Evolutionary conservation across 2,329 filamentous ascomycete species (phyloP), one percentile per base, ranked within the genome.

Genomic region (Aspergillus aculeatus): DNA sequence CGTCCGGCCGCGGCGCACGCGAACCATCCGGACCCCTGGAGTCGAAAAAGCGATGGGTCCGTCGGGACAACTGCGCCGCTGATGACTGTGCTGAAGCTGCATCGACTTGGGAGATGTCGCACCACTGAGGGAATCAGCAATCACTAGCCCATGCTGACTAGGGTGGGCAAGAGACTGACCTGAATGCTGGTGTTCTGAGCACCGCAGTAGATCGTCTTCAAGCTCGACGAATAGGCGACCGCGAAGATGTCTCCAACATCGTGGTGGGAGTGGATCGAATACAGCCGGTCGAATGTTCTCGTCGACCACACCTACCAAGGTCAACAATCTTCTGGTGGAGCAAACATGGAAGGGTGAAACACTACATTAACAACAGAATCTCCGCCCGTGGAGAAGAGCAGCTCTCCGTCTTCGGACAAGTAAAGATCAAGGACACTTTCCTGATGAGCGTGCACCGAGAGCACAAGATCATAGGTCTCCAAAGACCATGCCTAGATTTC

Each of bases 161-260:
- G 21, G 10, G 38, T n/a, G 31, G 11, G 50, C 44, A 16, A n/a
- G 14, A 35, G 14, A 19, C 60, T 47, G 75, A 83, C 82, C 71
- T 96, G 93, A 55, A 97, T 95, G 44, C 89, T 92, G 7, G 92
- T 95, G 71, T 98, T 97, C 73, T 98, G 95, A 0, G 92, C 91
- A 59, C 95, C 95, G 48, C 96, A 85, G 74, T 96, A 98, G 4
- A 96, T 84, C 0, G 90, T 96, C 66, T 94, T 85, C 68, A 91
- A 82, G 66, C 87, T 84, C 6, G 86, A 80, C 4, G 92, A 96
- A 75, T 96, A 97, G 1, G 89, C 89, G n/a, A 96, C 88, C 67
- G 92, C 96, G 74, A 98, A 98, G 60, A 99, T 87, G 78, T 99
- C 95, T 61, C 95, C 95, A 47, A 96, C 90, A 68, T 98, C 95